Evolutionary conservation across 1,139 yeast genomes (phyloP).

Genomic region (Magnusiomyces suaveolens): DNA sequence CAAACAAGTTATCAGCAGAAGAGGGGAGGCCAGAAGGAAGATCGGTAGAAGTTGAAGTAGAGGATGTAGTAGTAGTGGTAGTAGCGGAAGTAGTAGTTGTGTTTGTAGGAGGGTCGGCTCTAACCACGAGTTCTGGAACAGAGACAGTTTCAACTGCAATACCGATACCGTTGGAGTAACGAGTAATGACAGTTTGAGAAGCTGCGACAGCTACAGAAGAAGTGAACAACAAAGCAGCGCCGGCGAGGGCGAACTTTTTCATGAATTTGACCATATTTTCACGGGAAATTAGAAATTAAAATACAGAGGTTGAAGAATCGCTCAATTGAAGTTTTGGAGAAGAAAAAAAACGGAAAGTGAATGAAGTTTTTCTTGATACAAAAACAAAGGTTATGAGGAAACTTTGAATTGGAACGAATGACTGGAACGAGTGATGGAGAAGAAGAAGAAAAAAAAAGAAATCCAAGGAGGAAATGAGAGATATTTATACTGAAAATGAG

Average conservation of each 20-base stretch:
- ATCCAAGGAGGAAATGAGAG: not conserved
- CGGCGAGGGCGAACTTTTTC: not conserved
- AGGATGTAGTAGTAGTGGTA: not conserved
- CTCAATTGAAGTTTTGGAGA: too few species aligned
- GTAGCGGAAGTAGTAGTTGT: not conserved
- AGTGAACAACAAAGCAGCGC: not conserved
- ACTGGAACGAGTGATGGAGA: too few species aligned
- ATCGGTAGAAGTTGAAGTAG: not conserved
- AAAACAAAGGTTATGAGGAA: too few species aligned
- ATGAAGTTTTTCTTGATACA: too few species aligned
- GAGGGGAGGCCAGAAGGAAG: not conserved
- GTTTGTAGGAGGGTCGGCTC: not conserved
- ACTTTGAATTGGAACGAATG: too few species aligned
- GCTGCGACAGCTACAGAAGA: not conserved
- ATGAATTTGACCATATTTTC: slow-evolving; percentile 1
- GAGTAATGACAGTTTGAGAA: not conserved
- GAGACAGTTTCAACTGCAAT: not conserved
- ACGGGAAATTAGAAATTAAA: too few species aligned
- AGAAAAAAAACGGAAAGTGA: too few species aligned
- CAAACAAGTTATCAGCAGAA: not conserved
- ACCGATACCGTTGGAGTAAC: not conserved
- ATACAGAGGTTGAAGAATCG: too few species aligned
- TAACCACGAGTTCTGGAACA: not conserved
- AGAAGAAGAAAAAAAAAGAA: not conserved
- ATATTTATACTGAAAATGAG: not conserved